Percentiles rank a stretch among this genome's conserved stretches.
These are phyloP conservation scores for Leccinum aurantiacum DNA, from an alignment of 768 basidiomycete species.

Conservation along the genomic window DNA sequence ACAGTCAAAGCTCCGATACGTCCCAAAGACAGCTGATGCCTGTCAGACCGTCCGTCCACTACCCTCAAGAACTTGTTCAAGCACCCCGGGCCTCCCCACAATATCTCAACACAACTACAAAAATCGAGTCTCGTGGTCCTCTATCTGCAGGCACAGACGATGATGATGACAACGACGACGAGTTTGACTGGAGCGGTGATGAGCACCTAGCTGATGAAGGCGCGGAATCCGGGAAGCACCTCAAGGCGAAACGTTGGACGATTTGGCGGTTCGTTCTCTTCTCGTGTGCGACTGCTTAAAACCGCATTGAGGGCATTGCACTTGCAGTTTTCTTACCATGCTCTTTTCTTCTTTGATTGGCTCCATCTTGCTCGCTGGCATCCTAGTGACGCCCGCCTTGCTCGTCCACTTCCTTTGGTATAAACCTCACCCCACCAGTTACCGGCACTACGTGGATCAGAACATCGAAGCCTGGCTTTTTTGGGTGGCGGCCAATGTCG, in stretches of 20 bases:
- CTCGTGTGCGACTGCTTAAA: background rate
- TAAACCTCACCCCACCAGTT: constrained; percentile 52
- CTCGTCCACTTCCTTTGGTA: constrained; percentile 73
- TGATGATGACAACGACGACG: constrained; percentile 51
- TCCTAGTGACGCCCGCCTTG: constrained; percentile 62
- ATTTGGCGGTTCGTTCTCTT: constrained; percentile 47
- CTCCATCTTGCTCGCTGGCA: constrained; percentile 60
- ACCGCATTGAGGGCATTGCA: background rate
- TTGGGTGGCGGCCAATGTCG: constrained; percentile 76
- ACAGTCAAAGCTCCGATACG: constrained; percentile 15
- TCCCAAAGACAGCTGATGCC: constrained; percentile 9
- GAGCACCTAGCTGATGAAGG: constrained; percentile 74
- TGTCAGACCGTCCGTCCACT: constrained; percentile 52
- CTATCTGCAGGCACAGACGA: constrained; percentile 58
- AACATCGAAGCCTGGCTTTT: constrained; percentile 79
- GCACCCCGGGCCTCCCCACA: constrained; percentile 18
- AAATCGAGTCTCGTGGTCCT: constrained; percentile 38
- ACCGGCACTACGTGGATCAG: constrained; percentile 59
- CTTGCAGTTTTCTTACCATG: constrained; percentile 52
- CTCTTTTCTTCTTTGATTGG: constrained; percentile 75
- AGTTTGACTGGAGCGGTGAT: constrained; percentile 80
- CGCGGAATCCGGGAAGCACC: constrained; percentile 58
- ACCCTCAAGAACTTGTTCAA: constrained; percentile 42
- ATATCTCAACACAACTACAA: constrained; percentile 27
- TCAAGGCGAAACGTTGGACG: constrained; percentile 48